Percentiles rank a stretch among this genome's conserved stretches.
Conservation (phyloP, 1,284 basidiomycete genomes). For the Neotropicomus parvogracilis region DNA sequence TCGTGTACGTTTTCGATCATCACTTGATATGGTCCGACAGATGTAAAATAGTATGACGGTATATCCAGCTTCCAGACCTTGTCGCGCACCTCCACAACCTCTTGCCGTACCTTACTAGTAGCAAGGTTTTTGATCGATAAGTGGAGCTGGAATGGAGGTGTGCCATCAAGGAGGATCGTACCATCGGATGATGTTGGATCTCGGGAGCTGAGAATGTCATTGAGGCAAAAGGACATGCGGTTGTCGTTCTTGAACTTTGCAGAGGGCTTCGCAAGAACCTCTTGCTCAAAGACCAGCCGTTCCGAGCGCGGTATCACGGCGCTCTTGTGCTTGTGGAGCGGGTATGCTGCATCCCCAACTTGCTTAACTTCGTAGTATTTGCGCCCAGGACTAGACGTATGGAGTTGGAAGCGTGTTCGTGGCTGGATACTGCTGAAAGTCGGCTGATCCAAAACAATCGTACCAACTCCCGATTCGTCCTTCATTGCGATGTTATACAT, state of each 20-base stretch:
- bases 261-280: constrained; percentile 73
- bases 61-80: constrained; percentile 74
- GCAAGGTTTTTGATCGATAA: constrained; percentile 75
- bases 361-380: constrained; percentile 89
- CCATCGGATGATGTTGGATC: constrained; percentile 52
- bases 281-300: constrained; percentile 77
- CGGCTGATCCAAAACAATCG: constrained; percentile 63
- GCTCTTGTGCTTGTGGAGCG: constrained; percentile 59
- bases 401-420: constrained; percentile 79
- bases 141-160: constrained; percentile 83
- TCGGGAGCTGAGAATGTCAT: constrained; percentile 58
- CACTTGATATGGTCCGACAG: constrained; percentile 79
- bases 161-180: constrained; percentile 63
- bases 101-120: constrained; percentile 57
- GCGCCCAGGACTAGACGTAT: constrained; percentile 73
- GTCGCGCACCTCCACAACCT: constrained; percentile 57
- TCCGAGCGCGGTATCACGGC: constrained; percentile 59
- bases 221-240: constrained; percentile 73
- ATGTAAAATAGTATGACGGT: constrained; percentile 67
- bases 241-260: constrained; percentile 70
- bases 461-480: constrained; percentile 56
- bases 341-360: constrained; percentile 86
- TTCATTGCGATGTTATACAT: constrained; percentile 74
- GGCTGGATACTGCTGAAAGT: constrained; percentile 85
- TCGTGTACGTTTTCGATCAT: constrained; percentile 75